A percentile compares a stretch with the other conserved stretches of the same genome.
Conservation (phyloP, 2,329 filamentous ascomycete species). For the Aspergillus sp. region DNA sequence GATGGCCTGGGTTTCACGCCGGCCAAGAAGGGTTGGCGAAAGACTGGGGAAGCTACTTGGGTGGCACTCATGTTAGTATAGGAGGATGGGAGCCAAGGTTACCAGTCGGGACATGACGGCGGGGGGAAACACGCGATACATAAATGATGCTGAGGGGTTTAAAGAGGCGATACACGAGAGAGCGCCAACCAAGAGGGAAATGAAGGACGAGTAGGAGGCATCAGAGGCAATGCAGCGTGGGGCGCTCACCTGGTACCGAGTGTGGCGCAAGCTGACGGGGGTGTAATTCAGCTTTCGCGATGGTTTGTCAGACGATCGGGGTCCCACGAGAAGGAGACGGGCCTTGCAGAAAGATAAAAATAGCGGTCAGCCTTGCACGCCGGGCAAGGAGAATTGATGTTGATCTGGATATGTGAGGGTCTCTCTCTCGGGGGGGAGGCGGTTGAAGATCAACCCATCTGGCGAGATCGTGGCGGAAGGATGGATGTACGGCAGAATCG, state of each 20-base stretch:
- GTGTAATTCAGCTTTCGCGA: conserved; percentile 32
- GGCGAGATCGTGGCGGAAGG: conserved; percentile 13
- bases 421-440: conserved; percentile 8
- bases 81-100: conserved; percentile 1
- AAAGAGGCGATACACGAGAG: too few relatives aligned
- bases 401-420: not conserved
- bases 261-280: conserved; percentile 46
- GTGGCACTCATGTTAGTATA: conserved; percentile 35
- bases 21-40: conserved; percentile 29
- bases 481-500: conserved; percentile 11
- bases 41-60: conserved; percentile 29
- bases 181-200: not conserved
- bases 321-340: conserved; percentile 12
- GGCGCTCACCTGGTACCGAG: conserved; percentile 38
- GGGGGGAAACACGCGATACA: not conserved
- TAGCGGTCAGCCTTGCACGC: conserved; percentile 23
- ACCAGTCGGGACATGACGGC: not conserved
- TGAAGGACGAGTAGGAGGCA: conserved; percentile 2
- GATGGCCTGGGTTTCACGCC: conserved; percentile 32
- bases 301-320: conserved; percentile 16
- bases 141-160: not conserved
- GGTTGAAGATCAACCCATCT: conserved; percentile 17
- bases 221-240: conserved; percentile 29
- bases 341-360: conserved; percentile 23
- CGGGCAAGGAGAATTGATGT: conserved; percentile 5